A percentile compares a stretch with the other conserved stretches of the same genome.
phyloP scores from a whole-genome alignment of 1,284 basidiomycete species.

The Cutaneotrichosporon sp. region DNA sequence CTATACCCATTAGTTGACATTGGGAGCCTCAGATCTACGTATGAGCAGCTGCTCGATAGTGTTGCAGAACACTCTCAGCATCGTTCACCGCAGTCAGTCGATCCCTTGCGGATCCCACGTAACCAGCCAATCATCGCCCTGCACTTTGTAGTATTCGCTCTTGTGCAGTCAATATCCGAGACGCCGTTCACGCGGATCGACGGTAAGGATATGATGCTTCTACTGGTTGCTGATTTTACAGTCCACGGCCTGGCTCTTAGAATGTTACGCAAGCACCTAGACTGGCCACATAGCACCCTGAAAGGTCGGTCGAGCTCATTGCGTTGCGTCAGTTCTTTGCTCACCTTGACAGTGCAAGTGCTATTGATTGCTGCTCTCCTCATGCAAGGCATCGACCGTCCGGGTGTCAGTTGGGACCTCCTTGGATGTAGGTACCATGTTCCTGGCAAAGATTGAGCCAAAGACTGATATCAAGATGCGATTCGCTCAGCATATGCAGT shows the following conservation, averaged over 20 bases:
- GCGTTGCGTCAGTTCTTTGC: too few species aligned
- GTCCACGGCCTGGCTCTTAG: constrained; percentile 9
- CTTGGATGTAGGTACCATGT: constrained; percentile 13
- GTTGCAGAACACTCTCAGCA: neutral
- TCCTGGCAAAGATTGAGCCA: too few species aligned
- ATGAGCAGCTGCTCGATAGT: constrained; percentile 6
- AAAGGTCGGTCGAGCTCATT: too few species aligned
- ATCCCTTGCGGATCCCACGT: neutral
- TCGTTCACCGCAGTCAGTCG: neutral
- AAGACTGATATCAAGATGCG: constrained; percentile 7
- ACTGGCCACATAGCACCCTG: constrained; percentile 18
- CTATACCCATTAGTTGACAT: constrained; percentile 17
- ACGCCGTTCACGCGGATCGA: constrained; percentile 1
- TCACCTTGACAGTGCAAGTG: constrained; percentile 15
- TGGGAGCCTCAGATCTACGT: neutral
- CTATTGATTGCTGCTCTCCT: constrained; percentile 17
- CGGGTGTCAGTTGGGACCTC: constrained; percentile 17
- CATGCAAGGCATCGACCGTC: constrained; percentile 22
- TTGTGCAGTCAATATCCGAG: constrained; percentile 12
- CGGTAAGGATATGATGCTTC: neutral
- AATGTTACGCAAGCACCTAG: constrained; percentile 17
- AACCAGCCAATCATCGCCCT: constrained; percentile 18
- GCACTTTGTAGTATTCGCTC: constrained; percentile 17
- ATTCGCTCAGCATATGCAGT: constrained; percentile 19
- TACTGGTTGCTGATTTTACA: neutral